These are phyloP conservation scores for Picea mariana DNA, from an alignment of 83 land plant species.

Conservation along the genomic window DNA sequence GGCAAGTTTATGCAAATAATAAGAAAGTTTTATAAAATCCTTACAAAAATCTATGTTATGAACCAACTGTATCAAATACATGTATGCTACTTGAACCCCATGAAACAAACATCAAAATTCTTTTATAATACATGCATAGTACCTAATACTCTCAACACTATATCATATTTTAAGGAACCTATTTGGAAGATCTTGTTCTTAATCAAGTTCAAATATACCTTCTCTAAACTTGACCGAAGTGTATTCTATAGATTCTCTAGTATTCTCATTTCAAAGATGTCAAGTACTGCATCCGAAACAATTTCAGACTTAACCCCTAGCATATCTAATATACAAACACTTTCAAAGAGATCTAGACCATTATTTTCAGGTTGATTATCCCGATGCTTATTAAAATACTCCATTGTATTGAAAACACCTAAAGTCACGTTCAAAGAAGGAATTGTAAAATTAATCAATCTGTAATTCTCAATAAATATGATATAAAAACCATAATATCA, in stretches of 20 bases:
- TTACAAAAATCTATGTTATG: conserved; percentile 18
- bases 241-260: not conserved
- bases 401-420: no score
- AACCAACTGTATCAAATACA: conserved; percentile 32
- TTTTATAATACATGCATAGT: conserved; percentile 34
- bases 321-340: no score
- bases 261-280: not conserved
- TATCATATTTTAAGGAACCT: not conserved
- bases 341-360: no score
- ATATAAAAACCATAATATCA: not conserved
- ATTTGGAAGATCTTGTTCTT: not conserved
- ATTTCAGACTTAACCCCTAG: not conserved
- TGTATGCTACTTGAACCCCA: conserved; percentile 37
- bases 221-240: conserved; percentile 14
- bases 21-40: conserved; percentile 20
- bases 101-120: conserved; percentile 45
- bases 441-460: no score
- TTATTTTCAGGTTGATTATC: no score
- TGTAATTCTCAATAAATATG: not conserved
- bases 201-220: conserved; percentile 18
- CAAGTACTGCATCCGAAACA: not conserved
- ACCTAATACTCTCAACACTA: conserved; percentile 5
- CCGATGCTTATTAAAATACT: no score
- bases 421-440: no score
- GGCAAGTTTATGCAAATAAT: conserved; percentile 33